A percentile compares a stretch with the other conserved stretches of the same genome.
Conservation (phyloP, 371 early-diverging fungal genomes). For the Choanephora cucurbitarum region DNA sequence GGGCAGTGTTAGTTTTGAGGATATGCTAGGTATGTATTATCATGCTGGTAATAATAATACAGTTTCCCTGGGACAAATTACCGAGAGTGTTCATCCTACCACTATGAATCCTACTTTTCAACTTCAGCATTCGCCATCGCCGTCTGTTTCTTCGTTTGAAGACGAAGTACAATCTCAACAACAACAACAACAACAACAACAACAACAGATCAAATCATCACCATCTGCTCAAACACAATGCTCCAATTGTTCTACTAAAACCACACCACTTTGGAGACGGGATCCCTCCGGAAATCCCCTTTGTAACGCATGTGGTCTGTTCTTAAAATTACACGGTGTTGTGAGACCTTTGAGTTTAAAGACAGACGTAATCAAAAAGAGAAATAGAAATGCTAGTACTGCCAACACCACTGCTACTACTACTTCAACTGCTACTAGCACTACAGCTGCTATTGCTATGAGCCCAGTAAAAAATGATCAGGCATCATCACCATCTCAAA, state of each 20-base stretch:
- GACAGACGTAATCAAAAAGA: slow-evolving; percentile 36
- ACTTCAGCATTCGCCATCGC: slow-evolving; percentile 6
- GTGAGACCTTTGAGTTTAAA: slow-evolving; percentile 35
- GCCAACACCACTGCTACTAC: not conserved
- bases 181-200: not conserved
- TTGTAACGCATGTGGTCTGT: slow-evolving; percentile 38
- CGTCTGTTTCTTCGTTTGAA: slow-evolving; percentile 9
- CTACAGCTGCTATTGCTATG: too few species aligned
- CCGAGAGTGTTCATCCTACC: not conserved
- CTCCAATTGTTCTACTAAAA: slow-evolving; percentile 24
- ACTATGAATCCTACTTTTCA: not conserved
- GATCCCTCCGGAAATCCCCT: slow-evolving; percentile 28
- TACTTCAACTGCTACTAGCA: not conserved
- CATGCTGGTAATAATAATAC: slow-evolving; percentile 6
- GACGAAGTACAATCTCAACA: slow-evolving; percentile 1
- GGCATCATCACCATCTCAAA: too few species aligned
- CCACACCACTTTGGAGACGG: slow-evolving; percentile 33
- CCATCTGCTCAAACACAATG: slow-evolving; percentile 13
- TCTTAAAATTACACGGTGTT: slow-evolving; percentile 35
- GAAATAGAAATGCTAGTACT: slow-evolving; percentile 23
- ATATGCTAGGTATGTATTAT: slow-evolving; percentile 27
- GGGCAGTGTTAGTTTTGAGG: slow-evolving; percentile 29
- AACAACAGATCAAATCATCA: not conserved
- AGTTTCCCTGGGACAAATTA: slow-evolving; percentile 4
- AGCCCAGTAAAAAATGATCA: too few species aligned